phyloP scores from a whole-genome alignment of 352 stramenopile genomes.

The Pythium folliculosum region DNA sequence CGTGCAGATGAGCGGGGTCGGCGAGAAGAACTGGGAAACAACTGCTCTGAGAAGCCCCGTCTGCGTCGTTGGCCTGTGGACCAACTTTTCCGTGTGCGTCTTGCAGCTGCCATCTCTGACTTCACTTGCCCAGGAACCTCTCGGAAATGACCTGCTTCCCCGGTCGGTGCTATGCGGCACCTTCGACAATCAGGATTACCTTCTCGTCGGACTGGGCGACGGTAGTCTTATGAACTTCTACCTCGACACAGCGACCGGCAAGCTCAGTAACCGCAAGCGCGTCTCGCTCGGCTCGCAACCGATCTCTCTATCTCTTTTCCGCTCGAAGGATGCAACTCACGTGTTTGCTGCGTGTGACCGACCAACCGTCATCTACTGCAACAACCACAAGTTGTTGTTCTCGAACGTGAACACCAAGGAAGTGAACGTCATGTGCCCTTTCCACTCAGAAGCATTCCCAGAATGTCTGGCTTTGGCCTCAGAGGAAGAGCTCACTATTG shows the following conservation, averaged over 20 bases:
- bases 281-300: slow-evolving; percentile 95
- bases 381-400: slow-evolving; percentile 96
- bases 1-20: slow-evolving; percentile 55
- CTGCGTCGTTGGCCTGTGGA: slow-evolving; percentile 91
- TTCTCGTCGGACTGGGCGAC: slow-evolving; percentile 97
- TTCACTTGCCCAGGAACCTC: slow-evolving; percentile 58
- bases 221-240: slow-evolving; percentile 94
- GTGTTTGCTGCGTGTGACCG: slow-evolving; percentile 97
- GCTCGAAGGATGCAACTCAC: slow-evolving; percentile 91
- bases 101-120: slow-evolving; percentile 80
- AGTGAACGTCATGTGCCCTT: slow-evolving; percentile 93
- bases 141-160: slow-evolving; percentile 84
- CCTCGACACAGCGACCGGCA: slow-evolving; percentile 51
- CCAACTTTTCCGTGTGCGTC: slow-evolving; percentile 91
- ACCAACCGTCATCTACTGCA: slow-evolving; percentile 97
- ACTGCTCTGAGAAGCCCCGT: slow-evolving; percentile 52
- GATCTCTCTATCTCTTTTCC: slow-evolving; percentile 93
- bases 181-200: slow-evolving; percentile 85
- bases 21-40: slow-evolving; percentile 60
- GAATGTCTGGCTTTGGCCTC: slow-evolving; percentile 96
- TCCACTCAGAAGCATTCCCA: slow-evolving; percentile 91
- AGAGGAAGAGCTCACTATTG: slow-evolving; percentile 94
- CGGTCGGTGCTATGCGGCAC: slow-evolving; percentile 89
- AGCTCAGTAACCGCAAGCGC: slow-evolving; percentile 88
- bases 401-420: slow-evolving; percentile 94